These are phyloP conservation scores for Taiwanofungus camphoratus DNA, from an alignment of 1,284 basidiomycete species.

Conservation along the genomic window DNA sequence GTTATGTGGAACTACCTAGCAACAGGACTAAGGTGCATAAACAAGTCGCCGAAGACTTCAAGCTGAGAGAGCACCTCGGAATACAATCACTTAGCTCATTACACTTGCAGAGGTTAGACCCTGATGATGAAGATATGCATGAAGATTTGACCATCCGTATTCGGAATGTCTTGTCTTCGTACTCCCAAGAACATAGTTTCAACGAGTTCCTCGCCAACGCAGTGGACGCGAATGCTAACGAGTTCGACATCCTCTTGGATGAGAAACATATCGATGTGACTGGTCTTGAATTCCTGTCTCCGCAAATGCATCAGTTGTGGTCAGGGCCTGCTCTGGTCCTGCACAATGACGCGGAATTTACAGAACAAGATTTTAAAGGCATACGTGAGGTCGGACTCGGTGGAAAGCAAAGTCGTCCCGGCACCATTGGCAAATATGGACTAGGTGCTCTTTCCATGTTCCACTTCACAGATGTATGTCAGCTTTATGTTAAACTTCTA, in stretches of 20 bases:
- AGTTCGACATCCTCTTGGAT: constrained; percentile 35
- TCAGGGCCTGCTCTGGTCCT: constrained; percentile 34
- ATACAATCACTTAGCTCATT: constrained; percentile 13
- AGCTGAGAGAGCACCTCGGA: constrained; percentile 3
- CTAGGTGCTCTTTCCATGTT: constrained; percentile 44
- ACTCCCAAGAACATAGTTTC: constrained; percentile 35
- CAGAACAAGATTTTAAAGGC: constrained; percentile 36
- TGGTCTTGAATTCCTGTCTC: constrained; percentile 25
- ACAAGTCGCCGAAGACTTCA: background rate
- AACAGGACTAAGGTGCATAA: constrained; percentile 6
- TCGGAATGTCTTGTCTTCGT: constrained; percentile 29
- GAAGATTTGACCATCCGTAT: constrained; percentile 27
- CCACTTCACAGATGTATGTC: constrained; percentile 42
- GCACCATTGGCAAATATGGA: constrained; percentile 45
- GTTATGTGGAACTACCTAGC: constrained; percentile 3
- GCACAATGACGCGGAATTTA: constrained; percentile 38
- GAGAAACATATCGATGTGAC: constrained; percentile 14
- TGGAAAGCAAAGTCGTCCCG: constrained; percentile 32
- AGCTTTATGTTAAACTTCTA: background rate
- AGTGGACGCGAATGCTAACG: constrained; percentile 37
- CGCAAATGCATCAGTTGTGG: constrained; percentile 29
- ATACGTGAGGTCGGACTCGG: constrained; percentile 39
- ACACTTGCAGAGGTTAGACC: constrained; percentile 7
- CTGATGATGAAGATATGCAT: constrained; percentile 23
- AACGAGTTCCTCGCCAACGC: constrained; percentile 49